Conservation (phyloP, 2,329 filamentous ascomycete genomes). For the Pseudogymnoascus sp. region DNA sequence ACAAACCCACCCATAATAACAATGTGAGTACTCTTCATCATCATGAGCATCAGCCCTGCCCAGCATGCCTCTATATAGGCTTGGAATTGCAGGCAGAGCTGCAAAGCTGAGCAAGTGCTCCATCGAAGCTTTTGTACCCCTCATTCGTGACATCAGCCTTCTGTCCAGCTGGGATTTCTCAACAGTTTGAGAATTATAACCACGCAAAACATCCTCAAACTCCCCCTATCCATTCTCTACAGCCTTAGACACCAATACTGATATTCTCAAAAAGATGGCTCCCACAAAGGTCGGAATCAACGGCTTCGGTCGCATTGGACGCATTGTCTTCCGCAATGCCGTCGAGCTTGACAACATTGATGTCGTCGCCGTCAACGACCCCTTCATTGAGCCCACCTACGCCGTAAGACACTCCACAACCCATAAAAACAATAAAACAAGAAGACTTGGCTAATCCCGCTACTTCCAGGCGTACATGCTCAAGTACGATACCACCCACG, state of each 20-base stretch:
- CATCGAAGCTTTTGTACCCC: slow-evolving; percentile 3
- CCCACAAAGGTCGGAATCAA: slow-evolving; percentile 85
- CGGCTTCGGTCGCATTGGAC: slow-evolving; percentile 99
- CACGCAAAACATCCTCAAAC: not conserved
- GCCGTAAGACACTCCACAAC: slow-evolving; percentile 57
- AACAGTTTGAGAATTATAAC: slow-evolving; percentile 1
- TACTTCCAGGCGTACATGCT: slow-evolving; percentile 85
- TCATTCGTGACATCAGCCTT: slow-evolving; percentile 7
- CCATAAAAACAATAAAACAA: not conserved
- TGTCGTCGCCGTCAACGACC: slow-evolving; percentile 96
- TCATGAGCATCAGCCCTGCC: not conserved
- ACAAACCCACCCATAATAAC: slow-evolving; percentile 5
- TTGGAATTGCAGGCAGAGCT: not conserved
- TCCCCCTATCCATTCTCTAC: not conserved
- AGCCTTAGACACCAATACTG: not conserved
- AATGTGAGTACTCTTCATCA: not conserved
- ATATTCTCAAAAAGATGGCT: slow-evolving; percentile 37
- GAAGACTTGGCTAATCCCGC: slow-evolving; percentile 14
- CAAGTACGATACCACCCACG: slow-evolving; percentile 98
- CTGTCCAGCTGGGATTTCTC: not conserved
- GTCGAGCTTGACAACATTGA: slow-evolving; percentile 83
- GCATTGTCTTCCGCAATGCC: slow-evolving; percentile 98
- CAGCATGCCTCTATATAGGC: not conserved
- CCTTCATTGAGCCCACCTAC: slow-evolving; percentile 97
- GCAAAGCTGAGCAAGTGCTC: not conserved